These are phyloP conservation scores for Ustilago shanxiensis DNA, from an alignment of 1,284 basidiomycete species.

Conservation along the genomic window DNA sequence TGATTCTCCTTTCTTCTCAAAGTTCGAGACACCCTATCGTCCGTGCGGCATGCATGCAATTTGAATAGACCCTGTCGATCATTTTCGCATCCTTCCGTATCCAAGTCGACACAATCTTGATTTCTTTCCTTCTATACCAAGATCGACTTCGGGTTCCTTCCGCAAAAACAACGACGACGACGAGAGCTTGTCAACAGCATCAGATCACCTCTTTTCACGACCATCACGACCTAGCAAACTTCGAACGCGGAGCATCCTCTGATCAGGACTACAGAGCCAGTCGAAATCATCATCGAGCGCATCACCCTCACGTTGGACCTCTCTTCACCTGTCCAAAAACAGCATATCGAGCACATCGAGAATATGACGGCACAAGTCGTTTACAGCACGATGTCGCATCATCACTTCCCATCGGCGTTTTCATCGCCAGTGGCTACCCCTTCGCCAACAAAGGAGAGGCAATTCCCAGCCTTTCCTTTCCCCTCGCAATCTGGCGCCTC, in stretches of 20 bases:
- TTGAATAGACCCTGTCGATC: conserved; percentile 25
- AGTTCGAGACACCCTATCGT: conserved; percentile 3
- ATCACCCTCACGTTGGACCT: not conserved
- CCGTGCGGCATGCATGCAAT: conserved; percentile 19
- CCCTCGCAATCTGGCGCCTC: conserved; percentile 3
- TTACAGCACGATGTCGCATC: conserved; percentile 36
- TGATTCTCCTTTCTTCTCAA: conserved; percentile 9
- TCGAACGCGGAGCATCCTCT: no score
- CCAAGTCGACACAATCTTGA: not conserved
- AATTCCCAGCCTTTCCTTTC: conserved; percentile 14
- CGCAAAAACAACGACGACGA: not conserved
- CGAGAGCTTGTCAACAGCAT: not conserved
- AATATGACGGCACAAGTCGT: conserved; percentile 50
- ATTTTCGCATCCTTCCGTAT: not conserved
- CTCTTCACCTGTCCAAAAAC: not conserved
- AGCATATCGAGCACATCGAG: not conserved
- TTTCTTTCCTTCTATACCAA: not conserved
- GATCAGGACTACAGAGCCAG: no score
- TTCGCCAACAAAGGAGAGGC: conserved; percentile 39
- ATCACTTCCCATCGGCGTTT: conserved; percentile 41
- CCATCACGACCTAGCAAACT: not conserved
- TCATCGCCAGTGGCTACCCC: conserved; percentile 39
- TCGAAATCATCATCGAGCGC: no score
- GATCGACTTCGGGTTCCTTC: not conserved
- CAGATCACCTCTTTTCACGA: not conserved